phyloP scores from a whole-genome alignment of 2,329 filamentous ascomycete species.

The Verticillium dahliae region DNA sequence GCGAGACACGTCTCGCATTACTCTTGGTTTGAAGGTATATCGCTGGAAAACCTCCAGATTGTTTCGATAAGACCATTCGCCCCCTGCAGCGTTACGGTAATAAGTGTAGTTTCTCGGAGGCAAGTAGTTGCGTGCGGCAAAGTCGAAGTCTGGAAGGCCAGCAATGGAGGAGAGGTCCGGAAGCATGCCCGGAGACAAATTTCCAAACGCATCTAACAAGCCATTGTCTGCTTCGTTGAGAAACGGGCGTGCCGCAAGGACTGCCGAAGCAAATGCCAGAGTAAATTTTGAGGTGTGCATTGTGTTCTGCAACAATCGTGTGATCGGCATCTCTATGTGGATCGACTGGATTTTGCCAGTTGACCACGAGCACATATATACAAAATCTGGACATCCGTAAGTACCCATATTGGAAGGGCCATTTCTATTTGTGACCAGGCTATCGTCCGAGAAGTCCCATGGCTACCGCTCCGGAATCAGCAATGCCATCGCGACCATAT shows the following conservation, averaged over 20 bases:
- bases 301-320: neutral
- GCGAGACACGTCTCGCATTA: slow-evolving; percentile 31
- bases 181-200: slow-evolving; percentile 16
- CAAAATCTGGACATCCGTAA: neutral
- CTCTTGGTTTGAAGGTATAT: slow-evolving; percentile 30
- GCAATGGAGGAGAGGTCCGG: slow-evolving; percentile 30
- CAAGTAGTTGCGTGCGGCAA: slow-evolving; percentile 32
- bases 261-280: neutral
- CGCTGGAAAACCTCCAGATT: slow-evolving; percentile 40
- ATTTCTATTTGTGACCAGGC: too few relatives aligned
- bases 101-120: slow-evolving; percentile 33
- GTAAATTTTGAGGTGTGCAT: neutral
- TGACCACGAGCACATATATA: neutral
- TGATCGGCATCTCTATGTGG: neutral
- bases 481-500: neutral
- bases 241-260: neutral
- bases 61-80: slow-evolving; percentile 41
- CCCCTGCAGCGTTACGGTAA: slow-evolving; percentile 38
- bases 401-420: too few relatives aligned
- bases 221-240: neutral
- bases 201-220: neutral
- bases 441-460: neutral
- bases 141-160: slow-evolving; percentile 39
- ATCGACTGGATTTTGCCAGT: neutral
- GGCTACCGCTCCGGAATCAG: neutral